Evolutionary conservation across 176 grass and related monocot genomes (phyloP).

Genomic region (Ensete glaucum): DNA sequence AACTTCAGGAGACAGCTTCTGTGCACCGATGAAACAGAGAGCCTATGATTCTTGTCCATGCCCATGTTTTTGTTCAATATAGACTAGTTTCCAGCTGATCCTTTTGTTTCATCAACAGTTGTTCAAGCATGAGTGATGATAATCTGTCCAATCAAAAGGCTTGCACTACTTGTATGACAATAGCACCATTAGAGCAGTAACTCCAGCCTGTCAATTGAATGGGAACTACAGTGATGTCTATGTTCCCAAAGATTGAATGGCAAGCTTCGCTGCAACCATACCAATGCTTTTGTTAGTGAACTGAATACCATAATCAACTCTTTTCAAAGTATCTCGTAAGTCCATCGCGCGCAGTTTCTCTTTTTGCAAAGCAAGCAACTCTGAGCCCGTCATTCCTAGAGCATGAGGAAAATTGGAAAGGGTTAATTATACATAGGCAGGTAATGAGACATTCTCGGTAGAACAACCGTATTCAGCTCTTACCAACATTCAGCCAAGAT

Average conservation of each 20-base stretch:
- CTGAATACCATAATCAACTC: conserved; percentile 39
- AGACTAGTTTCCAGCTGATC: too few species aligned
- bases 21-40: too few species aligned
- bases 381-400: conserved; percentile 75
- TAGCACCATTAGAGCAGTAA: neutral
- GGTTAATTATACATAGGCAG: neutral
- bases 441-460: too few species aligned
- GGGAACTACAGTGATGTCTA: neutral
- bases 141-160: neutral
- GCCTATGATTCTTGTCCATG: too few species aligned
- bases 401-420: conserved; percentile 17
- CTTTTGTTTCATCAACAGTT: too few species aligned
- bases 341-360: conserved; percentile 79
- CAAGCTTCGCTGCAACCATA: conserved; percentile 77
- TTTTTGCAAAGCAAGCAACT: conserved; percentile 53
- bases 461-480: too few species aligned
- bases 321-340: conserved; percentile 56
- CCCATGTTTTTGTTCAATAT: too few species aligned
- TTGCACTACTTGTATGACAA: neutral
- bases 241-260: conserved; percentile 64
- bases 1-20: too few species aligned
- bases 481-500: too few species aligned
- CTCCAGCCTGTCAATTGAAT: neutral
- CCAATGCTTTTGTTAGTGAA: conserved; percentile 56
- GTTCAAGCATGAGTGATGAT: too few species aligned